Conservation (phyloP, 129 eudicot genomes). For the Chrysanthemum lavandulifolium region DNA sequence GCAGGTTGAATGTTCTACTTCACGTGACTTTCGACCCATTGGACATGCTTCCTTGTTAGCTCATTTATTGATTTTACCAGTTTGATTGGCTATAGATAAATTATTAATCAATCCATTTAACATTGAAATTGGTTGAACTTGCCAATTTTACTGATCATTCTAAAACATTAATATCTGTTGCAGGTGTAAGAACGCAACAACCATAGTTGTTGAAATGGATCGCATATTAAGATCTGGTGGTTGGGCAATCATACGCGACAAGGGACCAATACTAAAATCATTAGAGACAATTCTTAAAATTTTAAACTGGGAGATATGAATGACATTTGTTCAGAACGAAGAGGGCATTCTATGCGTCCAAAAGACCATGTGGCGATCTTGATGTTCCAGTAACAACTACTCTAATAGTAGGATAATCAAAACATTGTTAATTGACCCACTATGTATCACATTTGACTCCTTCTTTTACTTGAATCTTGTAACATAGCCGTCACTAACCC, state of each 20-base stretch:
- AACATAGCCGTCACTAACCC: too few species aligned
- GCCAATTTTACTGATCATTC: neutral
- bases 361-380: slow-evolving; percentile 87
- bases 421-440: too few species aligned
- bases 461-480: too few species aligned
- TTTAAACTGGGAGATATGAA: slow-evolving; percentile 83
- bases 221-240: slow-evolving; percentile 80
- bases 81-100: neutral
- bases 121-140: neutral
- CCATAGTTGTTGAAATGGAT: slow-evolving; percentile 88
- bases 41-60: too few species aligned
- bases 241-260: slow-evolving; percentile 88
- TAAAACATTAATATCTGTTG: slow-evolving; percentile 22
- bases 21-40: neutral
- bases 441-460: too few species aligned
- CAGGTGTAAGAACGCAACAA: slow-evolving; percentile 81
- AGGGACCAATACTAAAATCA: slow-evolving; percentile 68
- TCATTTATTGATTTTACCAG: too few species aligned
- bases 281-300: slow-evolving; percentile 70
- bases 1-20: neutral
- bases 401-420: too few species aligned
- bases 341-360: slow-evolving; percentile 88
- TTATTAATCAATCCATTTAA: too few species aligned
- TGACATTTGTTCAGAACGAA: slow-evolving; percentile 68
- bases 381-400: slow-evolving; percentile 25